A percentile compares a stretch with the other conserved stretches of the same genome.
Evolutionary conservation across 176 grass and related monocot species (phyloP).

Genomic region (Tuctoria greenei): DNA sequence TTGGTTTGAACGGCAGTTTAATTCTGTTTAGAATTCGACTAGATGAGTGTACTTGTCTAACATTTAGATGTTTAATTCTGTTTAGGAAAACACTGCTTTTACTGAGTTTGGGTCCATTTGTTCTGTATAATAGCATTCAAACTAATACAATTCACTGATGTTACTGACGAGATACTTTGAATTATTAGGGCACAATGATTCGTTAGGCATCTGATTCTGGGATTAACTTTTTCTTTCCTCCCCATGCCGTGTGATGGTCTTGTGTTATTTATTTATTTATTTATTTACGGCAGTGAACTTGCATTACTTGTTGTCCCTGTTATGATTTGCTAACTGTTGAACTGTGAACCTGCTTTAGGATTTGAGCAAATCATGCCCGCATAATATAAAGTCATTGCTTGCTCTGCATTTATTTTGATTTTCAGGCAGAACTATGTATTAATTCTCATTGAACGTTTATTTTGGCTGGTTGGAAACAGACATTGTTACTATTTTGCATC

Average conservation of each 20-base stretch:
- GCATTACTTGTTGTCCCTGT: not conserved
- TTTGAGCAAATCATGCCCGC: conserved; percentile 2
- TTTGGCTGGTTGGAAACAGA: conserved; percentile 20
- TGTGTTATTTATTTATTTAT: not conserved
- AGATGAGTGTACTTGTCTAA: no score
- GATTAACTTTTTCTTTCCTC: conserved; percentile 7
- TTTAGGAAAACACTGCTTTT: no score
- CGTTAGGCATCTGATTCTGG: not conserved
- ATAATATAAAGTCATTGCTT: not conserved
- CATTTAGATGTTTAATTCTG: no score
- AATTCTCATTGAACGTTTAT: not conserved
- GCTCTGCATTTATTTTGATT: conserved; percentile 7
- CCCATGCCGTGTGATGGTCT: not conserved
- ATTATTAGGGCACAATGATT: conserved; percentile 4
- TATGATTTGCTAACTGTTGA: not conserved
- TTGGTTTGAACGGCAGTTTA: no score
- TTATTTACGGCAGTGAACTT: not conserved
- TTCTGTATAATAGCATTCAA: conserved; percentile 22
- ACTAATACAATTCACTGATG: conserved; percentile 21
- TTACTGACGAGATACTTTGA: not conserved
- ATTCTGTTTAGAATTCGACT: no score
- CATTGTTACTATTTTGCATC: not conserved
- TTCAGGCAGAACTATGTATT: not conserved
- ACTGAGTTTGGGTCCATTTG: conserved; percentile 16
- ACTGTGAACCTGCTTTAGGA: not conserved